phyloP scores from a whole-genome alignment of 148 eudicot genomes.

The Fagopyrum homotropicum region DNA sequence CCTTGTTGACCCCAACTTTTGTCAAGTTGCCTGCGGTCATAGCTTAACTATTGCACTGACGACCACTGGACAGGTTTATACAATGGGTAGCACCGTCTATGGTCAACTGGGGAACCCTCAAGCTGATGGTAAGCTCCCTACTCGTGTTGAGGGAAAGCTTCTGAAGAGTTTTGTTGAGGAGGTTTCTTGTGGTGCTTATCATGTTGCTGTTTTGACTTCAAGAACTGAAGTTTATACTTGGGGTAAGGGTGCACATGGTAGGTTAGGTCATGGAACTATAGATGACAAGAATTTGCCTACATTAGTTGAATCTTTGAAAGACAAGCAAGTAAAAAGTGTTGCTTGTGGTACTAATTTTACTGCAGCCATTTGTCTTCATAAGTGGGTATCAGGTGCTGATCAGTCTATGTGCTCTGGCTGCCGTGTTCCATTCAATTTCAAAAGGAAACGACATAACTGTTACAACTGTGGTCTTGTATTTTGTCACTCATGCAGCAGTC shows the following conservation, averaged over 20 bases:
- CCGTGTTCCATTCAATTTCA: constrained; percentile 50
- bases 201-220: constrained; percentile 66
- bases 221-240: constrained; percentile 66
- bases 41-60: constrained; percentile 71
- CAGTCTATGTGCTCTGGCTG: constrained; percentile 66
- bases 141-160: constrained; percentile 51
- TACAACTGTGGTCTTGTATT: constrained; percentile 70
- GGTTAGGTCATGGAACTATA: constrained; percentile 68
- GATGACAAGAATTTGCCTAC: constrained; percentile 54
- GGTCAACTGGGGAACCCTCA: constrained; percentile 58
- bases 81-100: constrained; percentile 64
- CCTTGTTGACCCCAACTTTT: constrained; percentile 40
- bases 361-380: constrained; percentile 60
- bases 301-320: constrained; percentile 52
- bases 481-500: constrained; percentile 61
- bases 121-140: constrained; percentile 41
- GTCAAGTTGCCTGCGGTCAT: constrained; percentile 72
- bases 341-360: constrained; percentile 68
- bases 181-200: constrained; percentile 72
- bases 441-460: constrained; percentile 66
- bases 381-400: constrained; percentile 44
- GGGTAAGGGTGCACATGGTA: constrained; percentile 77
- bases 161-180: constrained; percentile 46
- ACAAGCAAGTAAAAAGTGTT: constrained; percentile 55
- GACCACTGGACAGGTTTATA: constrained; percentile 59